These are phyloP conservation scores for Aspergillus homomorphus DNA, from an alignment of 495 filamentous ascomycete genomes.

Conservation along the genomic window DNA sequence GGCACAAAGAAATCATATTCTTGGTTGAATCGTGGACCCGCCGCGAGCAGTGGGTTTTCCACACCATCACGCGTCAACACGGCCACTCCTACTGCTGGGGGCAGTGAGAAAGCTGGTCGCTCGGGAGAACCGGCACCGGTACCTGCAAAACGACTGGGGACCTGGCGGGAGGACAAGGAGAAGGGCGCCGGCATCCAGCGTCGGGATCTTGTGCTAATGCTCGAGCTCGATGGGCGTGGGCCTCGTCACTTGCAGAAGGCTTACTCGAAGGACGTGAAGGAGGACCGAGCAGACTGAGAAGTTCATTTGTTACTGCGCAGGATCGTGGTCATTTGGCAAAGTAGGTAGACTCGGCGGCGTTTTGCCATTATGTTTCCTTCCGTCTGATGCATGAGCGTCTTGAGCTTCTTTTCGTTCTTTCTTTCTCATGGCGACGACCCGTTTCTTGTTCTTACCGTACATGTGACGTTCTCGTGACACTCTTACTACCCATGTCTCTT, in stretches of 20 bases:
- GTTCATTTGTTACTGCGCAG: constrained; percentile 25
- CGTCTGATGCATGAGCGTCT: background rate
- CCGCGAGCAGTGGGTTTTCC: constrained; percentile 39
- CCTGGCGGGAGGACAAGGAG: constrained; percentile 49
- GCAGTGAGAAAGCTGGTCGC: constrained; percentile 31
- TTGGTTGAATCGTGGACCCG: constrained; percentile 39
- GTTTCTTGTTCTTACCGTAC: constrained; percentile 6
- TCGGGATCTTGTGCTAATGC: constrained; percentile 49
- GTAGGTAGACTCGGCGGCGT: constrained; percentile 17
- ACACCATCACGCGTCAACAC: constrained; percentile 38
- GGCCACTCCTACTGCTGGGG: constrained; percentile 32
- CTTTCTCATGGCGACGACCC: constrained; percentile 6
- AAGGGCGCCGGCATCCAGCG: constrained; percentile 47
- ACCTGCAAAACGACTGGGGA: constrained; percentile 38
- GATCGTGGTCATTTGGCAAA: constrained; percentile 28
- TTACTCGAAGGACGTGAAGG: constrained; percentile 44
- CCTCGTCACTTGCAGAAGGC: constrained; percentile 45
- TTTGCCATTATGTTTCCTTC: constrained; percentile 11
- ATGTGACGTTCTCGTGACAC: constrained; percentile 4
- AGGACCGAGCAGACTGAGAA: constrained; percentile 35
- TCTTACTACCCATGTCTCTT: background rate
- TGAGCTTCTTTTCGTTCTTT: constrained; percentile 4
- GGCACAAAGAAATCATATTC: constrained; percentile 47
- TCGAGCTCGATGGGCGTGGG: constrained; percentile 48
- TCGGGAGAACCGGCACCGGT: constrained; percentile 28